Evolutionary conservation across 2,329 filamentous ascomycete species (phyloP).

Genomic region (Apiospora saccharicola): DNA sequence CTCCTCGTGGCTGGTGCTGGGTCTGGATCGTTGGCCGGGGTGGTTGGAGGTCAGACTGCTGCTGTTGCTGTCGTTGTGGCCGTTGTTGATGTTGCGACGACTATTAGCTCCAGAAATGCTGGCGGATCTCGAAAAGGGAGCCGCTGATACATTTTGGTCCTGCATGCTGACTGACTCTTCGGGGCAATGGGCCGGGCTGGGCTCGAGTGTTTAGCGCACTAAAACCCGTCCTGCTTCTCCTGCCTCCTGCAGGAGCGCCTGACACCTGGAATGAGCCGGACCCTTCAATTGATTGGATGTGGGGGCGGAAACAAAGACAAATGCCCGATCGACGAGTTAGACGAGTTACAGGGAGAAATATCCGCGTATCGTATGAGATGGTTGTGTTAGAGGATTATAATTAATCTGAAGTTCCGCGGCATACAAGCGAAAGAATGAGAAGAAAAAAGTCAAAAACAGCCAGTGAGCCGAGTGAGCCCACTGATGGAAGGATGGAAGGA

Average conservation of each 20-base stretch:
- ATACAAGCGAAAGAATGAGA: neutral
- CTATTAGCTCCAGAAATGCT: constrained; percentile 21
- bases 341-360: constrained; percentile 10
- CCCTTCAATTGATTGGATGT: constrained; percentile 10
- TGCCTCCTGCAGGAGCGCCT: constrained; percentile 5
- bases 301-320: constrained; percentile 7
- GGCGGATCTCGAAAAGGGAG: constrained; percentile 20
- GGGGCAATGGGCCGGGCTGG: neutral
- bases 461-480: neutral
- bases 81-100: constrained; percentile 15
- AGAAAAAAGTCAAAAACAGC: neutral
- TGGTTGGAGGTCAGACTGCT: neutral
- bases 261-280: neutral
- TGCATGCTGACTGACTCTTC: constrained; percentile 13
- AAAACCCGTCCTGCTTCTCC: constrained; percentile 9
- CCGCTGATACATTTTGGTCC: constrained; percentile 3
- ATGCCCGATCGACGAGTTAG: constrained; percentile 16
- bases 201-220: constrained; percentile 18
- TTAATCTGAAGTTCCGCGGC: neutral
- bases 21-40: constrained; percentile 1
- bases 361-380: neutral
- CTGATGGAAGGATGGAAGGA: neutral
- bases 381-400: neutral
- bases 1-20: constrained; percentile 23
- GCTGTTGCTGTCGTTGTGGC: neutral